These are phyloP conservation scores for Calocybe indica DNA, from an alignment of 768 basidiomycete species.

Conservation along the genomic window DNA sequence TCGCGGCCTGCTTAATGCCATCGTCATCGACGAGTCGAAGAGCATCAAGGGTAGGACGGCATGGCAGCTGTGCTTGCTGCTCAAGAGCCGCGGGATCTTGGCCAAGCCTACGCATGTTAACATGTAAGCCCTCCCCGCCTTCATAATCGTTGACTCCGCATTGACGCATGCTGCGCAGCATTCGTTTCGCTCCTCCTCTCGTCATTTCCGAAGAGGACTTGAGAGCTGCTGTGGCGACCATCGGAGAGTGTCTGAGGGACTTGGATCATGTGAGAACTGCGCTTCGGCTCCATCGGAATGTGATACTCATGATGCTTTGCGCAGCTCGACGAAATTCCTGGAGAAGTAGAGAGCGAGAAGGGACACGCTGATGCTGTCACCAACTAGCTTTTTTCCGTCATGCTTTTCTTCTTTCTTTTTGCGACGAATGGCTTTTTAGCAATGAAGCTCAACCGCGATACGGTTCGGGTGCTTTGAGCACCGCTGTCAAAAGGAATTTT, in stretches of 20 bases:
- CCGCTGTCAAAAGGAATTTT: too few species aligned
- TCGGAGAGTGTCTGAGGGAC: constrained; percentile 72
- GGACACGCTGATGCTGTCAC: constrained; percentile 35
- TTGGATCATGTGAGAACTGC: constrained; percentile 60
- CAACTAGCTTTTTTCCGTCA: too few species aligned
- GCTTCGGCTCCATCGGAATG: not conserved
- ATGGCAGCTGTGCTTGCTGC: constrained; percentile 91
- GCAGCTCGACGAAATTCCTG: constrained; percentile 49
- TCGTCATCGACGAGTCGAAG: constrained; percentile 84
- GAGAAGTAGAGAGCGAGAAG: constrained; percentile 56
- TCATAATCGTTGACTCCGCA: not conserved
- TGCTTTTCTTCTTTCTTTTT: too few species aligned
- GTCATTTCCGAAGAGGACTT: constrained; percentile 91
- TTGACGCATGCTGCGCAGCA: constrained; percentile 37
- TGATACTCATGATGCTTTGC: constrained; percentile 3
- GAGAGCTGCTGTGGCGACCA: constrained; percentile 64
- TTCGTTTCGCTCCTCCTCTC: constrained; percentile 94
- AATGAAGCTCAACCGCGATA: too few species aligned
- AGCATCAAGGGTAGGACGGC: constrained; percentile 77
- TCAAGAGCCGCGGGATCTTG: constrained; percentile 87
- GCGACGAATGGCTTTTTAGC: too few species aligned
- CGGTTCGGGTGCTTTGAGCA: too few species aligned
- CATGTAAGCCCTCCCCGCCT: constrained; percentile 51
- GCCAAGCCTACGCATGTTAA: constrained; percentile 97
- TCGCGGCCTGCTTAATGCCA: constrained; percentile 84